Base-by-base conservation (phyloP, 331 rosid species). In the Telfairia occidentalis region DNA sequence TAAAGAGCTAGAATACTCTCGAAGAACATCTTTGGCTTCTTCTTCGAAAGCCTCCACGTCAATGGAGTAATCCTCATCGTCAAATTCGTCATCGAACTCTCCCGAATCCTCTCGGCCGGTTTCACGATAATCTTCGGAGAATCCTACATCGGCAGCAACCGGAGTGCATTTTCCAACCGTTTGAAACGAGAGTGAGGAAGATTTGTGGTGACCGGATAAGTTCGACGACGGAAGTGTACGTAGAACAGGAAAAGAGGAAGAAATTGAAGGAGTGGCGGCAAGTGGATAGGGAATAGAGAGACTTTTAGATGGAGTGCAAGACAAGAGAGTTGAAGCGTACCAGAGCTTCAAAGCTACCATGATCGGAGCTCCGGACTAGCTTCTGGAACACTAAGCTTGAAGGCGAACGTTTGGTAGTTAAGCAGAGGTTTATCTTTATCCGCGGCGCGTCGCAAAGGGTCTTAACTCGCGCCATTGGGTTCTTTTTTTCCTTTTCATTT, bases 11-110 rank as follows among this genome's bases (percentile, higher is more conserved):
- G 97, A 87, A 75, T 88, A 91, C 35, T 87, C 92, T 46, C 79
- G 81, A 57, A 73, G 87, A 11, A 80, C 87, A 30, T 84, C 82
- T 75, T 81, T 81, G 1, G 98, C 98, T 82, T 91, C 97, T 79
- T 82, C 76, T 80, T 94, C 97, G 16, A 94, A 86, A 6, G 84
- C 81, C 19, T 69, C 58, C 75, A 81, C 82, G 49, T 93, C 95
- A 40, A 85, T 76, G 21, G 83, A 81, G 18, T 46, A 49, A 61
- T 66, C 76, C 28, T 75, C 80, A 9, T 37, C 78, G 58, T 80
- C 90, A 5, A 75, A 55, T 43, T 82, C 78, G 28, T 85, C 79
- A 43, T 2, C 32, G 18, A 70, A 43, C 3, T 75, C 86, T 2
- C 81, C 83, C 28, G 71, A 53, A 24, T 70, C 74, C 21, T 79